Evolutionary conservation across 1,284 basidiomycete genomes (phyloP).

Genomic region (Ceratobasidium sp.): DNA sequence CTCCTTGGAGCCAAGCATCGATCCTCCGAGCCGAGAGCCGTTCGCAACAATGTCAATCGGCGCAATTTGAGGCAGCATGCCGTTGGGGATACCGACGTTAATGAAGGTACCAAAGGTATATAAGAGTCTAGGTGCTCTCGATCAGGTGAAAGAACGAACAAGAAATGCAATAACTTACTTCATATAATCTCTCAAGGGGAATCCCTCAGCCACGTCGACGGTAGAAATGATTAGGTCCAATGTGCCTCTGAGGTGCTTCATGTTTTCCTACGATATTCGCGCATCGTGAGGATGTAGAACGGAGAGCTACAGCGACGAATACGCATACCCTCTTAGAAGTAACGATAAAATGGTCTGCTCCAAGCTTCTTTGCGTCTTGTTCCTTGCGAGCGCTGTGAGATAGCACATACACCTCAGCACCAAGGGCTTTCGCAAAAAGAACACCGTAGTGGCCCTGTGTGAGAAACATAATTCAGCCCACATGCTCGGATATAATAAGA

Average conservation of each 20-base stretch:
- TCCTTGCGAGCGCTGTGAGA: conserved; percentile 73
- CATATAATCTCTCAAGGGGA: conserved; percentile 60
- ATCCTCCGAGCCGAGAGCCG: conserved; percentile 56
- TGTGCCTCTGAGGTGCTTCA: conserved; percentile 60
- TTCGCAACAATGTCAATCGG: conserved; percentile 60
- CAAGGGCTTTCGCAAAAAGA: conserved; percentile 70
- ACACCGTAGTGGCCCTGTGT: conserved; percentile 66
- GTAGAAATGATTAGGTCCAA: conserved; percentile 76
- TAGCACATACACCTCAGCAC: conserved; percentile 75
- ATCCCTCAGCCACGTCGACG: conserved; percentile 54
- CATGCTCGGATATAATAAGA: neutral
- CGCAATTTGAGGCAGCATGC: conserved; percentile 60
- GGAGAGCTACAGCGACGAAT: neutral
- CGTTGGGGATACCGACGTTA: conserved; percentile 68
- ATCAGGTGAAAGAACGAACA: neutral
- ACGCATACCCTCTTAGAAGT: conserved; percentile 43
- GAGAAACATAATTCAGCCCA: neutral
- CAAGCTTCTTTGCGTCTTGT: conserved; percentile 73
- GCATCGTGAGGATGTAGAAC: too few species aligned
- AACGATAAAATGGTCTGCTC: conserved; percentile 68
- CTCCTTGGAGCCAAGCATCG: conserved; percentile 73
- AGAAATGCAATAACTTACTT: conserved; percentile 47
- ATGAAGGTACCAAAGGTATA: conserved; percentile 69
- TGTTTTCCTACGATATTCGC: conserved; percentile 60
- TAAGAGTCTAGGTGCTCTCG: conserved; percentile 55